Conservation (phyloP, 768 basidiomycete species). For the Leccinum broughii region DNA sequence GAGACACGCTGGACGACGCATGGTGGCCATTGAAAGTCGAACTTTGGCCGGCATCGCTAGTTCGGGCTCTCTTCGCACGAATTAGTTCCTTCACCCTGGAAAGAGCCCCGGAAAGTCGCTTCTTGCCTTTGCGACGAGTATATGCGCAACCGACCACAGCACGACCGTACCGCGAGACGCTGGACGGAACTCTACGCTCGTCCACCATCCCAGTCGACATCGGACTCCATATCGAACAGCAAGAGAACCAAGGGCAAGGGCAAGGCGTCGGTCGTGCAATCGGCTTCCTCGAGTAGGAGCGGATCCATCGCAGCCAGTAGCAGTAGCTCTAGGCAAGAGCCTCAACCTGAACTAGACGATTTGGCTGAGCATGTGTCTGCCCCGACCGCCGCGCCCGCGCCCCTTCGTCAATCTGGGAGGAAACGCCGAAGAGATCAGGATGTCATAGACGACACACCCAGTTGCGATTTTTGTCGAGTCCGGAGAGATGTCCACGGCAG, state of each 20-base stretch:
- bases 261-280: conserved; percentile 18
- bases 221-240: conserved; percentile 7
- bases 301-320: conserved; percentile 3
- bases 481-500: too few species aligned
- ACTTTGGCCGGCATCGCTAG: too few species aligned
- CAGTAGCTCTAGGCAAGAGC: conserved; percentile 19
- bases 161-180: conserved; percentile 75
- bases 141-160: conserved; percentile 59
- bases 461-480: too few species aligned
- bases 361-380: conserved; percentile 30
- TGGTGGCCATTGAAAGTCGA: too few species aligned
- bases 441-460: conserved; percentile 21
- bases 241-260: conserved; percentile 40
- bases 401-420: conserved; percentile 22
- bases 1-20: too few species aligned
- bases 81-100: too few species aligned
- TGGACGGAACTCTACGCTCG: conserved; percentile 76
- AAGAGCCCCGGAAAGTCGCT: too few species aligned
- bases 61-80: too few species aligned
- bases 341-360: conserved; percentile 27
- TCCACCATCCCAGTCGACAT: conserved; percentile 35
- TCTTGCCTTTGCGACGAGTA: conserved; percentile 42
- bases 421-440: conserved; percentile 38
- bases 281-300: conserved; percentile 3
- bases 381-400: not conserved